These are phyloP conservation scores for Epichloe scottii DNA, from an alignment of 2,329 filamentous ascomycete genomes.

Conservation along the genomic window DNA sequence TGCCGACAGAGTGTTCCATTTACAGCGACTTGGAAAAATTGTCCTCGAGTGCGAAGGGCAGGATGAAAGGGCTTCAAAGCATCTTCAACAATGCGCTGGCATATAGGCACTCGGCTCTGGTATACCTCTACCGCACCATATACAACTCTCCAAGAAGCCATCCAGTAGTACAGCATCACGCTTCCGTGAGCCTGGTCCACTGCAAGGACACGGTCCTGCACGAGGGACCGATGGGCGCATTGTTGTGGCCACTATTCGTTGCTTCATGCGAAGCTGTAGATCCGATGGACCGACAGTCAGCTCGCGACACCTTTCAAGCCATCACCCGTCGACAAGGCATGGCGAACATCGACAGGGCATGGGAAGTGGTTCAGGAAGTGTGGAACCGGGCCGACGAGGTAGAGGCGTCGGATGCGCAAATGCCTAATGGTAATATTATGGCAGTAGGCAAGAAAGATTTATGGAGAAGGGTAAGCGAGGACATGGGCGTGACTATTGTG, in stretches of 20 bases:
- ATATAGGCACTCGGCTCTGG: constrained; percentile 45
- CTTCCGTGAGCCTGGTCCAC: constrained; percentile 36
- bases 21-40: background rate
- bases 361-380: constrained; percentile 48
- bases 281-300: constrained; percentile 36
- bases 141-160: constrained; percentile 34
- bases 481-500: constrained; percentile 46
- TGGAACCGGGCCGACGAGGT: constrained; percentile 40
- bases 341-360: constrained; percentile 50
- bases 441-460: constrained; percentile 22
- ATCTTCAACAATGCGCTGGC: constrained; percentile 48
- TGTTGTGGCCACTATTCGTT: constrained; percentile 54
- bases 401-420: constrained; percentile 10
- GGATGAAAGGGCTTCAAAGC: constrained; percentile 35
- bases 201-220: constrained; percentile 43
- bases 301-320: constrained; percentile 37
- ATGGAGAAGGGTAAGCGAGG: constrained; percentile 44
- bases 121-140: constrained; percentile 45
- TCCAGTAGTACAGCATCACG: constrained; percentile 39
- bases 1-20: constrained; percentile 24
- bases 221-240: constrained; percentile 47
- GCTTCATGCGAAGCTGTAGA: constrained; percentile 46
- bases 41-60: constrained; percentile 9
- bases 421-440: constrained; percentile 4
- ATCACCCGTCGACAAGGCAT: constrained; percentile 48